phyloP scores from a whole-genome alignment of 2,329 filamentous ascomycete genomes.

The Aspergillus thermomutatus region DNA sequence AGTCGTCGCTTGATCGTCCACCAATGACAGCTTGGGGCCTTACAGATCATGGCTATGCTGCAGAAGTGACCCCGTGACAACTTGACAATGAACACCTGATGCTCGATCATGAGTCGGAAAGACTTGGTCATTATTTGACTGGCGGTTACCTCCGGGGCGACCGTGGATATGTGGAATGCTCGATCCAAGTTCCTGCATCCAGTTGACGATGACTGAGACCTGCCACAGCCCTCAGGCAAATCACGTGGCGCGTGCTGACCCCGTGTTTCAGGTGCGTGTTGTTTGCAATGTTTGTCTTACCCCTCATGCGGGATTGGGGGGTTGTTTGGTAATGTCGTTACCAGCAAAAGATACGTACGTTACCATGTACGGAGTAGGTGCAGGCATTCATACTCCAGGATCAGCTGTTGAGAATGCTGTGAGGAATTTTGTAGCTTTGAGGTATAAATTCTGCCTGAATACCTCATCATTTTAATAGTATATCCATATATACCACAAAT shows the following conservation, averaged over 20 bases:
- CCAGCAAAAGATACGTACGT: slow-evolving; percentile 3
- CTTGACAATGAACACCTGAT: slow-evolving; percentile 2
- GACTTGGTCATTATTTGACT: slow-evolving; percentile 1
- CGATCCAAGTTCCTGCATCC: neutral
- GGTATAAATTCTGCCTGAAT: neutral
- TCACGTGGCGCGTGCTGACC: slow-evolving; percentile 9
- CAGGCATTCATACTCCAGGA: neutral
- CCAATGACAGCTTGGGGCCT: slow-evolving; percentile 14
- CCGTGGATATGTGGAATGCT: neutral
- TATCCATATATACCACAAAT: neutral
- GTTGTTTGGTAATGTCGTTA: neutral
- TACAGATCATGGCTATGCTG: slow-evolving; percentile 14
- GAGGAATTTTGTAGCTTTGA: neutral
- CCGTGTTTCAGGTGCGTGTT: slow-evolving; percentile 6
- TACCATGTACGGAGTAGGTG: too few relatives aligned
- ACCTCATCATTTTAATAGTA: neutral
- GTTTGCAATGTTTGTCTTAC: slow-evolving; percentile 13
- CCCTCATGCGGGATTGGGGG: slow-evolving; percentile 14
- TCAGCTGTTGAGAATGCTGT: neutral
- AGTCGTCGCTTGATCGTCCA: slow-evolving; percentile 6
- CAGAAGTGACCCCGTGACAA: slow-evolving; percentile 4
- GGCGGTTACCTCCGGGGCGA: slow-evolving; percentile 1
- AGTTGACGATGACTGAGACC: neutral
- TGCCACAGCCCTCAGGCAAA: slow-evolving; percentile 3
- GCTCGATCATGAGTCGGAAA: neutral